Evolutionary conservation across 345 rosid genomes (phyloP).

Genomic region (Durio zibethinus): DNA sequence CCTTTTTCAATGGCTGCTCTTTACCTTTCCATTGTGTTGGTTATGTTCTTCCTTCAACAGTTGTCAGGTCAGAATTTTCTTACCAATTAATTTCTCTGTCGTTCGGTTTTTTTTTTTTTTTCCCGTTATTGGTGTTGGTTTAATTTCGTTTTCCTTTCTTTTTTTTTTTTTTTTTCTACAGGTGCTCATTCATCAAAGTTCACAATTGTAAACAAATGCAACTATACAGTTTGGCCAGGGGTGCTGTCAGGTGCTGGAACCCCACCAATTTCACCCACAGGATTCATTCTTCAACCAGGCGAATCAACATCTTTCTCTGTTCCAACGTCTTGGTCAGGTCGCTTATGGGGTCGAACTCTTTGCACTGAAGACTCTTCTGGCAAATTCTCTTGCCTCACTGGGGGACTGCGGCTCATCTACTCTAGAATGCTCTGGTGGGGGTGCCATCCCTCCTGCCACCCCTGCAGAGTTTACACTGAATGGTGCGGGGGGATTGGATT

Average conservation of each 20-base stretch:
- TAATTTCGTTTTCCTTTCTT: too few species aligned
- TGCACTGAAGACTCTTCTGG: conserved; percentile 56
- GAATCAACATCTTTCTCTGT: conserved; percentile 32
- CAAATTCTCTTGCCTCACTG: conserved; percentile 54
- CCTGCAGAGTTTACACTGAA: conserved; percentile 57
- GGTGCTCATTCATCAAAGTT: conserved; percentile 28
- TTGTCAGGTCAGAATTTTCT: background rate
- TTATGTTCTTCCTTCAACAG: background rate
- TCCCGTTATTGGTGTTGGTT: background rate
- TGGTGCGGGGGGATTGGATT: conserved; percentile 47
- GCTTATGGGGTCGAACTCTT: conserved; percentile 65
- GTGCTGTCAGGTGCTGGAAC: conserved; percentile 60
- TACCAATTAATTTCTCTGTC: background rate
- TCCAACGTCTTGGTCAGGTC: conserved; percentile 64
- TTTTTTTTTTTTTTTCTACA: background rate
- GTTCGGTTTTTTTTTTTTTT: too few species aligned
- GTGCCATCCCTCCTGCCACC: conserved; percentile 57
- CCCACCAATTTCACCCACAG: conserved; percentile 48
- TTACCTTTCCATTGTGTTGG: background rate
- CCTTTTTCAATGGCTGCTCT: conserved; percentile 8
- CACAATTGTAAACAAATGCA: conserved; percentile 52
- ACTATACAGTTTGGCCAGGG: conserved; percentile 66
- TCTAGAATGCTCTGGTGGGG: conserved; percentile 47
- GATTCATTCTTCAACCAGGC: conserved; percentile 45
- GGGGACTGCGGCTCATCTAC: conserved; percentile 55